Evolutionary conservation across 495 filamentous ascomycete species (phyloP), one percentile per base, ranked within the genome.

Genomic region (Parathielavia hyrcaniae): DNA sequence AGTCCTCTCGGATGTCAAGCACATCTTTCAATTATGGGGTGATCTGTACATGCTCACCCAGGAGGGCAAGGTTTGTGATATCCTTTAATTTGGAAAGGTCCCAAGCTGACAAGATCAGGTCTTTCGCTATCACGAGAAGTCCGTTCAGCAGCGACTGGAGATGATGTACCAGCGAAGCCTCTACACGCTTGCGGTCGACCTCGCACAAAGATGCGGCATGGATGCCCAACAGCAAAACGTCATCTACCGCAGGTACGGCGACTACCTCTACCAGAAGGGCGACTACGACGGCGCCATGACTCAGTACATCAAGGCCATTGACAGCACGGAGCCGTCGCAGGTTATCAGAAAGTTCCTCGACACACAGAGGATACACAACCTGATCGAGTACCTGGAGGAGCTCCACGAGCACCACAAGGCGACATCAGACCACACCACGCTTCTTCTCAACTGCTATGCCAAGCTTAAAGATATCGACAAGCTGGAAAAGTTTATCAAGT

Each of bases 211-310:
- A 68, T 83, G 82, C 41, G 88, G 89, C 14, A 79, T 84, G 73
- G 89, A 92, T 69, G 63, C 77, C 12, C 69, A 83, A 19, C 90
- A 96, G 67, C 89, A 93, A 47, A 96, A 95, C 67, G 80, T 88
- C 44, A 97, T 98, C 53, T 92, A 88, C 62, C 84, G 95, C 55
- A 92, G 85, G 71, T 97, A 95, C 71, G 93, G 93, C 11, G 95
- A 98, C 67, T 91, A 88, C 59, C 73, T 97, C n/a, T 96, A 98
- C 64, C 90, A 93, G 65, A 93, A 90, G 64, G 87, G 86, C 4
- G 90, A 96, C 66, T 97, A 91, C 67, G 92, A 98, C 67, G 91
- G 87, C 19, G 95, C 93, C 12, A 98, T 98, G 95, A 88, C 95
- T 68, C 93, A 96, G 70, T 98, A 97, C 68, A 83, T 98, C 61